phyloP scores from a whole-genome alignment of 2,329 filamentous ascomycete genomes.

The Setomelanomma holmii region DNA sequence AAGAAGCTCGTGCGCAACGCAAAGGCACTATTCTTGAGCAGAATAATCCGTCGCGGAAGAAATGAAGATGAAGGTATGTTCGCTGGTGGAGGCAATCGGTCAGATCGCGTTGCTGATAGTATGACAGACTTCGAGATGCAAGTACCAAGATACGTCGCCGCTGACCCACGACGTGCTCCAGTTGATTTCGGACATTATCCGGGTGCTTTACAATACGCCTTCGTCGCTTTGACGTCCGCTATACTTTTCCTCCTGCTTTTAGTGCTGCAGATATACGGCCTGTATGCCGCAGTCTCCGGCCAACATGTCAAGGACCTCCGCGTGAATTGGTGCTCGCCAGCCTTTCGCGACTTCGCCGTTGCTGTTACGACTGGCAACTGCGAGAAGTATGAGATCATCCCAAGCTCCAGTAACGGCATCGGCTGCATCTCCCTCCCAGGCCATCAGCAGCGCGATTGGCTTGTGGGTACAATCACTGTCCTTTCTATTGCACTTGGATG shows the following conservation, averaged over 20 bases:
- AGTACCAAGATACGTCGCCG: background rate
- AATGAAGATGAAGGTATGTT: background rate
- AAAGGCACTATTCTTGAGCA: too few relatives aligned
- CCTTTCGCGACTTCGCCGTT: slow-evolving; percentile 17
- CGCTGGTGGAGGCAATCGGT: background rate
- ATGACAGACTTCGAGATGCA: background rate
- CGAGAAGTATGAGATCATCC: slow-evolving; percentile 6
- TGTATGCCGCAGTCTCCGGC: slow-evolving; percentile 5
- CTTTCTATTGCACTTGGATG: slow-evolving; percentile 5
- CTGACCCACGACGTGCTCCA: background rate
- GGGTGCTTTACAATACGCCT: slow-evolving; percentile 1
- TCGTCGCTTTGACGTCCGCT: slow-evolving; percentile 12
- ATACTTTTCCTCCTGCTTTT: slow-evolving; percentile 9
- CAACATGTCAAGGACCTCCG: background rate
- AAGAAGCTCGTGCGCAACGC: background rate
- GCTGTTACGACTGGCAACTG: slow-evolving; percentile 17
- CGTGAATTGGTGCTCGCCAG: slow-evolving; percentile 17
- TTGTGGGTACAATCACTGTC: slow-evolving; percentile 11
- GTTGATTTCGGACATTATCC: background rate
- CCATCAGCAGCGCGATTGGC: slow-evolving; percentile 12
- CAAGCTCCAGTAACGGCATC: slow-evolving; percentile 17
- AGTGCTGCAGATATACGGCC: slow-evolving; percentile 12
- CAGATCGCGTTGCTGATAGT: background rate
- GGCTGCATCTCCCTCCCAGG: slow-evolving; percentile 15
- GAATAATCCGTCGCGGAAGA: background rate